These are phyloP conservation scores for Blastobotrys proliferans DNA, from an alignment of 1,139 yeast genomes.

Conservation along the genomic window DNA sequence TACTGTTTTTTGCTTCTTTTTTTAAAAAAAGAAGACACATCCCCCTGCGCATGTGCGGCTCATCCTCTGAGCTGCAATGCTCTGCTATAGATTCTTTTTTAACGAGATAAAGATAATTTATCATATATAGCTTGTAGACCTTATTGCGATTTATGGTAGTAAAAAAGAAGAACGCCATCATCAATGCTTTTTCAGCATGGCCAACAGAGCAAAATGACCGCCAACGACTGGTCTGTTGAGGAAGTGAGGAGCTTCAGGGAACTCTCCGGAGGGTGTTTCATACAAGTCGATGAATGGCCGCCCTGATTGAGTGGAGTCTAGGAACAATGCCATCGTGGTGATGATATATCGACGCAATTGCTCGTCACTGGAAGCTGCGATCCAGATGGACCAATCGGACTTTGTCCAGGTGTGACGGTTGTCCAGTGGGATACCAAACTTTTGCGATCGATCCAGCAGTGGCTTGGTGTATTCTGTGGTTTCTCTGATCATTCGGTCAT, in stretches of 20 bases:
- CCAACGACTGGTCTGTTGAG: conserved; percentile 8
- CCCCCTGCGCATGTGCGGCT: not conserved
- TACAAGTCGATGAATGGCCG: conserved; percentile 9
- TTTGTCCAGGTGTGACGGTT: conserved; percentile 12
- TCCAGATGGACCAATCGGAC: conserved; percentile 13
- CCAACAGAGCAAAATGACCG: conserved; percentile 12
- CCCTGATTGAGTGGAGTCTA: conserved; percentile 4
- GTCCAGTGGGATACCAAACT: conserved; percentile 12
- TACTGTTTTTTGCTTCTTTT: conserved; percentile 3
- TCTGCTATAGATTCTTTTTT: no score
- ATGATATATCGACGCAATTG: conserved; percentile 2
- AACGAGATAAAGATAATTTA: conserved; percentile 10
- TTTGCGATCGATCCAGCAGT: conserved; percentile 1
- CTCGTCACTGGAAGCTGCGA: conserved; percentile 1
- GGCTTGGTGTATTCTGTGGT: not conserved
- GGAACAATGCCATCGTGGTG: conserved; percentile 10
- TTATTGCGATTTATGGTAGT: not conserved
- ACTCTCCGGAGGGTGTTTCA: conserved; percentile 4
- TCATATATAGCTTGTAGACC: not conserved
- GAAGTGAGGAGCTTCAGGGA: conserved; percentile 1
- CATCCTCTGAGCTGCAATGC: no score
- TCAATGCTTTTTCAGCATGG: conserved; percentile 1
- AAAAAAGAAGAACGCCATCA: no score
- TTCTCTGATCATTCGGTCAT: conserved; percentile 1
- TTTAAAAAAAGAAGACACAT: not conserved